Percentiles rank a stretch among this genome's conserved stretches.
Evolutionary conservation across 768 basidiomycete species (phyloP).

Genomic region (Lactarius sanguifluus): DNA sequence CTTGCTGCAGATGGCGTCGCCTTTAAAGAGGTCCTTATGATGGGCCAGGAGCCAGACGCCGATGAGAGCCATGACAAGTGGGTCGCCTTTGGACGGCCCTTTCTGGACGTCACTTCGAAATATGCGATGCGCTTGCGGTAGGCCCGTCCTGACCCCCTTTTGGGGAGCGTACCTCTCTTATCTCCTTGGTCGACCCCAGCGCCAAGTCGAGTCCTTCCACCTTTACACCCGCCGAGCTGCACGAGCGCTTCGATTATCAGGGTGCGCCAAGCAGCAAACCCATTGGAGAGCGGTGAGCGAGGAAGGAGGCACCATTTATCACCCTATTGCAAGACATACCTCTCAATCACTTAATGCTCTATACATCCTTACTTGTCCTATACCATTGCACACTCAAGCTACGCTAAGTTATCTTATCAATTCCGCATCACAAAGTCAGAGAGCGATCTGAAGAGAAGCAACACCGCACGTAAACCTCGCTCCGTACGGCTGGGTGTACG

Average conservation of each 20-base stretch:
- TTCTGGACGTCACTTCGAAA: conserved; percentile 23
- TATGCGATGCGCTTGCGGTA: conserved; percentile 20
- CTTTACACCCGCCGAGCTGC: conserved; percentile 21
- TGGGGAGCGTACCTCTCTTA: conserved; percentile 14
- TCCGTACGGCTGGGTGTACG: background rate
- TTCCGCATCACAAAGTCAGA: background rate
- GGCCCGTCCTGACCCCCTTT: conserved; percentile 11
- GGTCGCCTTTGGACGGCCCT: conserved; percentile 12
- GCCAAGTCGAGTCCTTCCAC: conserved; percentile 6
- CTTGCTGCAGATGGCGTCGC: conserved; percentile 2
- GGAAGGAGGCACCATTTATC: background rate
- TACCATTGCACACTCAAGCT: conserved; percentile 2
- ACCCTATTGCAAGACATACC: conserved; percentile 3
- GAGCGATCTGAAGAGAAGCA: background rate
- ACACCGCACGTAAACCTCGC: background rate
- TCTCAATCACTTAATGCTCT: conserved; percentile 1
- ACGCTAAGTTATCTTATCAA: conserved; percentile 5
- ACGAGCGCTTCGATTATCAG: conserved; percentile 23
- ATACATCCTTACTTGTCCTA: background rate
- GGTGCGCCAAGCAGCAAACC: conserved; percentile 18
- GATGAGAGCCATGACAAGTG: conserved; percentile 5
- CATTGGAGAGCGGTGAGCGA: conserved; percentile 2
- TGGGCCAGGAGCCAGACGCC: background rate
- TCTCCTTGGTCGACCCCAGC: conserved; percentile 14
- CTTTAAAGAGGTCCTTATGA: conserved; percentile 11